Conservation (phyloP, 805 yeast genomes). For the Cyberlindnera veronae region DNA sequence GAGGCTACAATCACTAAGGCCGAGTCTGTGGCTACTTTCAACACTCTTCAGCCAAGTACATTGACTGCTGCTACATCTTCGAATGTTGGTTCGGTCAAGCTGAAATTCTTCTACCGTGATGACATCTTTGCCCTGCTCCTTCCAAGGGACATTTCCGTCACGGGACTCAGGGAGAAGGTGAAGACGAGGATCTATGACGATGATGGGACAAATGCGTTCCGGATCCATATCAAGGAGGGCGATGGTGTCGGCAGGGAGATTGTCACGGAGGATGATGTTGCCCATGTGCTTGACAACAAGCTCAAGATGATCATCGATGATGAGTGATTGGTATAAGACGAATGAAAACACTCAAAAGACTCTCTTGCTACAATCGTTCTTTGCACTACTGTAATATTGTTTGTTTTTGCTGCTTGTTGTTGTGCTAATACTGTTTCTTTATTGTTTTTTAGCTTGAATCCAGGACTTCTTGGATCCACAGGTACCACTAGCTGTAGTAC, state of each 20-base stretch:
- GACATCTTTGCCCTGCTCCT: slow-evolving; percentile 74
- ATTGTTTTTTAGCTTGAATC: too few relatives aligned
- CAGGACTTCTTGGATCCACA: too few relatives aligned
- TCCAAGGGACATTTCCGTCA: slow-evolving; percentile 43
- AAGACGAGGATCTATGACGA: slow-evolving; percentile 45
- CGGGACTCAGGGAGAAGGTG: slow-evolving; percentile 49
- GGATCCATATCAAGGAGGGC: slow-evolving; percentile 31
- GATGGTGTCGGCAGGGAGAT: slow-evolving; percentile 34
- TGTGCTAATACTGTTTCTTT: too few relatives aligned
- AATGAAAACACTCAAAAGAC: neutral
- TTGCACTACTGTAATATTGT: too few relatives aligned
- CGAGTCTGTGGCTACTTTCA: slow-evolving; percentile 23
- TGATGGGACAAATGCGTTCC: slow-evolving; percentile 29
- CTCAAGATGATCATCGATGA: slow-evolving; percentile 37
- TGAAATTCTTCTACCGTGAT: slow-evolving; percentile 74
- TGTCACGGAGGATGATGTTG: slow-evolving; percentile 31
- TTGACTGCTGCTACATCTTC: slow-evolving; percentile 4
- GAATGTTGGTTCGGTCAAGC: slow-evolving; percentile 39
- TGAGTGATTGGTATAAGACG: slow-evolving; percentile 14
- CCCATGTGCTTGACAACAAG: slow-evolving; percentile 32
- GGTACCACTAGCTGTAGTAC: too few relatives aligned
- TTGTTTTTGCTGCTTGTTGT: too few relatives aligned
- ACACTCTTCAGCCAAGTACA: slow-evolving; percentile 8
- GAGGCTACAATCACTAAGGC: slow-evolving; percentile 30
- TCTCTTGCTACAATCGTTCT: too few relatives aligned